Percentiles rank a stretch among this genome's conserved stretches.
Evolutionary conservation across 805 yeast species (phyloP).

Genomic region (Hanseniaspora occidentalis): DNA sequence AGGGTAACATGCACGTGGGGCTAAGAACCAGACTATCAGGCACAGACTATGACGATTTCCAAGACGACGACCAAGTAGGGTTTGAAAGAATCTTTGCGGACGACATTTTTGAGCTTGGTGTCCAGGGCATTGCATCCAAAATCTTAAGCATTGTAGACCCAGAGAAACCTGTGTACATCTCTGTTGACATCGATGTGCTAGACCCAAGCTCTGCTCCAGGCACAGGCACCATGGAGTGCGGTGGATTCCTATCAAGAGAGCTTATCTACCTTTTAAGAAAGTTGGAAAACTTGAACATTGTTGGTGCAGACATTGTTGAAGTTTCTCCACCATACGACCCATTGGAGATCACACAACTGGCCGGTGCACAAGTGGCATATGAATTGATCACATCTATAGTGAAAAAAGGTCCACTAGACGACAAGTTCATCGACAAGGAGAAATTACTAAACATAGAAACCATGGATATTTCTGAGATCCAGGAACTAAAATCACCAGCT

Average conservation of each 20-base stretch:
- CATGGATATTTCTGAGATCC: neutral
- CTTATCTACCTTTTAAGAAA: constrained; percentile 46
- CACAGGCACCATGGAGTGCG: constrained; percentile 70
- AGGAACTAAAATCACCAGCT: neutral
- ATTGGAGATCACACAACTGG: constrained; percentile 54
- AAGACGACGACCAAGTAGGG: constrained; percentile 57
- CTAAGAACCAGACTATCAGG: constrained; percentile 64
- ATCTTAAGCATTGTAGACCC: constrained; percentile 44
- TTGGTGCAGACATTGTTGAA: constrained; percentile 72
- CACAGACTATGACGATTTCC: constrained; percentile 42
- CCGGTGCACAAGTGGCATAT: constrained; percentile 59
- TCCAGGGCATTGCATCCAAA: constrained; percentile 40
- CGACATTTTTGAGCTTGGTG: constrained; percentile 59
- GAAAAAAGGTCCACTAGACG: constrained; percentile 33
- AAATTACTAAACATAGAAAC: neutral
- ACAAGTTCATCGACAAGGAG: neutral
- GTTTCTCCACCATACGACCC: constrained; percentile 55
- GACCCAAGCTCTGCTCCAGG: constrained; percentile 71
- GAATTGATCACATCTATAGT: constrained; percentile 70
- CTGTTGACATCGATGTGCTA: constrained; percentile 68
- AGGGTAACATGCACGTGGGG: constrained; percentile 61
- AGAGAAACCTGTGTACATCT: constrained; percentile 59
- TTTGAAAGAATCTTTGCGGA: constrained; percentile 60
- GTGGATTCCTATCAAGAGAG: constrained; percentile 62
- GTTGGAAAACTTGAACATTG: constrained; percentile 44